Percentiles rank a stretch among this genome's conserved stretches.
Conservation (phyloP, 75 land plant genomes). For the Azolla pinnata region DNA sequence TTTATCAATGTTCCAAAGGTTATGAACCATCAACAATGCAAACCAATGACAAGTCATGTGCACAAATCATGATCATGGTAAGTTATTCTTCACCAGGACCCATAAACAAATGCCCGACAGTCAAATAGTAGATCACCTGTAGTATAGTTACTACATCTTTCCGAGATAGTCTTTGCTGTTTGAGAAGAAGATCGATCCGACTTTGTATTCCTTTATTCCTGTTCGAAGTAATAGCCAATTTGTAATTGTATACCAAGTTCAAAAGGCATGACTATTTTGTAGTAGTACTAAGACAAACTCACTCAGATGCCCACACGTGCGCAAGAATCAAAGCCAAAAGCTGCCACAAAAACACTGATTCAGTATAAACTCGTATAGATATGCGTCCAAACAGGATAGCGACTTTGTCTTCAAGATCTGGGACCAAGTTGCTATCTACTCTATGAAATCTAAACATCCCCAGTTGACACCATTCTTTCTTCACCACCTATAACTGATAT, state of each 20-base stretch:
- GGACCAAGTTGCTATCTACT: too few species aligned
- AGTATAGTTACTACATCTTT: slow-evolving; percentile 64
- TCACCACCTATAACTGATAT: too few species aligned
- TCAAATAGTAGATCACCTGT: slow-evolving; percentile 56
- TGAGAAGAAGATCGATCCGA: slow-evolving; percentile 71
- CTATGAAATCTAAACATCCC: too few species aligned
- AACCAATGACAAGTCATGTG: too few species aligned
- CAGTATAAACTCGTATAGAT: background rate
- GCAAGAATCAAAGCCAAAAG: slow-evolving; percentile 79
- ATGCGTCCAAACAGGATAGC: background rate
- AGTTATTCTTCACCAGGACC: too few species aligned
- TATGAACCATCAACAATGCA: too few species aligned
- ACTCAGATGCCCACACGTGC: slow-evolving; percentile 96
- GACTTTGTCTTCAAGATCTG: too few species aligned
- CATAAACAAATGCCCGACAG: too few species aligned
- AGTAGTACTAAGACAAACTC: slow-evolving; percentile 41
- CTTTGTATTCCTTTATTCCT: slow-evolving; percentile 61
- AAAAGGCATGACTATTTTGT: background rate
- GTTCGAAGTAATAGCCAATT: slow-evolving; percentile 2
- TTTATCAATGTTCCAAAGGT: too few species aligned
- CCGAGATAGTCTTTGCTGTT: slow-evolving; percentile 68
- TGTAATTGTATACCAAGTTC: too few species aligned
- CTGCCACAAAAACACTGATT: slow-evolving; percentile 39
- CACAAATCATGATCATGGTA: too few species aligned
- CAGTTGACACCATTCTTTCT: too few species aligned